Conservation (phyloP, 192 early-diverging fungal species). For the Backusella parvicylindrica region DNA sequence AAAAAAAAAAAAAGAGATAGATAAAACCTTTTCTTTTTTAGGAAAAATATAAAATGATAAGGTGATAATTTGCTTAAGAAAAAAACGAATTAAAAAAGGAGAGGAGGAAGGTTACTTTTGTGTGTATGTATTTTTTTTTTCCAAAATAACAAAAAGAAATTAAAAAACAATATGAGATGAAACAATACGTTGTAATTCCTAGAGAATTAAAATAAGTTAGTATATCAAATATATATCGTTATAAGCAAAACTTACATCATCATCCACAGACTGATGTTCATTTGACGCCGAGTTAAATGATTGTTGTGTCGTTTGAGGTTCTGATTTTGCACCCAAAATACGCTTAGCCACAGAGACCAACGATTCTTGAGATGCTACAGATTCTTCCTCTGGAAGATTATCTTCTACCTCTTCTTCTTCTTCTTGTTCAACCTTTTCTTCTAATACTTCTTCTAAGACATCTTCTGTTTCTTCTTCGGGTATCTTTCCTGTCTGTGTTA, state of each 20-base stretch:
- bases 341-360: slow-evolving; percentile 7
- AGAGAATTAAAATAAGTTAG: background rate
- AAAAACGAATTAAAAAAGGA: background rate
- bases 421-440: background rate
- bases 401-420: background rate
- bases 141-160: background rate
- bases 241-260: slow-evolving; percentile 2
- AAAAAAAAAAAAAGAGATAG: background rate
- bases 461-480: background rate
- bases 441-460: background rate
- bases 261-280: background rate
- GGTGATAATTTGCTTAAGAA: background rate
- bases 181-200: slow-evolving; percentile 15
- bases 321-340: slow-evolving; percentile 1
- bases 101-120: background rate
- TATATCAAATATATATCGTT: background rate
- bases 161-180: slow-evolving; percentile 5
- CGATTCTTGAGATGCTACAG: background rate
- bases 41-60: background rate
- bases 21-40: background rate
- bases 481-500: background rate
- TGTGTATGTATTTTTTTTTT: background rate
- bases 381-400: background rate
- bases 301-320: background rate
- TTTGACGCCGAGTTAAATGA: background rate